Base-by-base conservation (phyloP, 2,329 filamentous ascomycete genomes). In the Coniochaeta prunicola region DNA sequence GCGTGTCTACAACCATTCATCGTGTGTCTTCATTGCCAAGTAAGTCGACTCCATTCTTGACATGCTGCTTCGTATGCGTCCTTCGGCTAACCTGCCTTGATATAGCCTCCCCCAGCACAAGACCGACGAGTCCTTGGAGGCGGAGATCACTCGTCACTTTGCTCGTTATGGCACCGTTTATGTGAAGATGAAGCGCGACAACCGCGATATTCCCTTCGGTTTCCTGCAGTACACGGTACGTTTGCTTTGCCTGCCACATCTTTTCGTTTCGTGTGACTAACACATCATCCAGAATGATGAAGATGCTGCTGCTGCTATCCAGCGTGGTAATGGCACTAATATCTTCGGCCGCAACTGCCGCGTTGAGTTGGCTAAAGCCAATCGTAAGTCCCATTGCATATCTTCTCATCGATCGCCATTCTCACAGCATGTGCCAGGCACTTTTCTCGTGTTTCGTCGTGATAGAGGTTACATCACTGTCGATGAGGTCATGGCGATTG, bases 11-110 rank as follows among this genome's bases (percentile, higher is more conserved):
- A 78, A 82, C 0, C 75, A 82, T 0, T 77, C 76, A 8, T 80
- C 81, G 40, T 87, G 85, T 65, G 76, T 87, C 36, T 88, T 88
- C 64, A 83, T 86, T 38, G 85, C 85, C 33, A 88, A 88, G 85
- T 87, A 76, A 75, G 81, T 75, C 13, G 28, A 26, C 54, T 42
- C 5, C 21, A 9, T 28, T 26, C 15, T 45, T 42, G 21, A 31
- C 13, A 6, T 34, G 19, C 6, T 3, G 59, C 40, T 13, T 45
- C 31, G 13, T 17, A 19, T 12, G 19, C n/a, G 26, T n/a, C 19
- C n/a, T 34, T 58, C 12, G 26, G 57, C 64, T 66, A 60, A 68
- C 55, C 5, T 21, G 8, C 28, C 26, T 30, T 9, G 21, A 50
- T 8, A 50, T n/a, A 50, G 45, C 24, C 24, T 31, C 2, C 74